Evolutionary conservation across 768 basidiomycete species (phyloP).

Genomic region (Tremella fuciformis): DNA sequence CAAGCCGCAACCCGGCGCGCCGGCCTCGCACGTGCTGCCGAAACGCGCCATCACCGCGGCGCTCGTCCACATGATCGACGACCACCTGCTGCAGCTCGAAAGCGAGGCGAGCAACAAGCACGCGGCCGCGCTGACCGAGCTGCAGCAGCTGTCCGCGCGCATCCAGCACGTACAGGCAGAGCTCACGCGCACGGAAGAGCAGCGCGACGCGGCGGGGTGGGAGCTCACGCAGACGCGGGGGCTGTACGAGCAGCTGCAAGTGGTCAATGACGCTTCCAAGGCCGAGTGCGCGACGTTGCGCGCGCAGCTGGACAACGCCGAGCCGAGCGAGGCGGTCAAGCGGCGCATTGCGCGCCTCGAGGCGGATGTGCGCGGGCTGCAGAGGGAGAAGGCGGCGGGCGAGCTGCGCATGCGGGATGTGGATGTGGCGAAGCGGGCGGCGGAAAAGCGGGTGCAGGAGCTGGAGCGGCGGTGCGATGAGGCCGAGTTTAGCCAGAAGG

Average conservation of each 20-base stretch:
- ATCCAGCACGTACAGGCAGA: not conserved
- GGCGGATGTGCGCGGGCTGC: not conserved
- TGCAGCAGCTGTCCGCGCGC: not conserved
- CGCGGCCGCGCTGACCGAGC: not conserved
- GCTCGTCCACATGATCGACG: no score
- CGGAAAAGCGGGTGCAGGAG: not conserved
- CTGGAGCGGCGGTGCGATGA: not conserved
- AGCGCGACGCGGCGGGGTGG: conserved; percentile 1
- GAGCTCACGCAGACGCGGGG: conserved; percentile 3
- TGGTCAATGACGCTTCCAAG: not conserved
- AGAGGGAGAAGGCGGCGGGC: not conserved
- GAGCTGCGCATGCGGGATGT: not conserved
- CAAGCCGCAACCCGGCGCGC: no score
- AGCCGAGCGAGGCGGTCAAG: not conserved
- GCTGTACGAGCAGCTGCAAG: conserved; percentile 1
- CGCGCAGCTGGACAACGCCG: not conserved
- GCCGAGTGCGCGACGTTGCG: not conserved
- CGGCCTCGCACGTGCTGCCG: no score
- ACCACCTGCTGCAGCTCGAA: no score
- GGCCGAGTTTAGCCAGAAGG: conserved; percentile 11
- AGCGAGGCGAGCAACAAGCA: not conserved
- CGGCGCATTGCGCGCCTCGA: not conserved
- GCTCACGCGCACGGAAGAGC: not conserved
- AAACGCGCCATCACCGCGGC: no score
- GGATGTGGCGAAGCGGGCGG: not conserved